These are phyloP conservation scores for Cyberlindnera americana DNA, from an alignment of 805 yeast genomes.

Conservation along the genomic window DNA sequence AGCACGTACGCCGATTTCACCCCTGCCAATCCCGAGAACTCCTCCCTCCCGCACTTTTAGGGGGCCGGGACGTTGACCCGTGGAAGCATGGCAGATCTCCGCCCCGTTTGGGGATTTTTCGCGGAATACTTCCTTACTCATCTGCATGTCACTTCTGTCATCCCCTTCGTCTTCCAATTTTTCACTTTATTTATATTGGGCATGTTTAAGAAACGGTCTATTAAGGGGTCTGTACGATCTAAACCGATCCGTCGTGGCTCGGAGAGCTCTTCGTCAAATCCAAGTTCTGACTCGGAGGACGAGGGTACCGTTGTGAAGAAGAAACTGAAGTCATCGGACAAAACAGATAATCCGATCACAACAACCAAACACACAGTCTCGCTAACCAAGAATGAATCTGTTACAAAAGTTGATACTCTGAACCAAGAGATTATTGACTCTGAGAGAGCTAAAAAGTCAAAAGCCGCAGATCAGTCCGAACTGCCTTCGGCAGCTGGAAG, in stretches of 20 bases:
- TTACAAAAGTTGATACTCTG: constrained; percentile 23
- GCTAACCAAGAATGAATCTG: constrained; percentile 23
- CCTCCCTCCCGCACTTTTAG: background rate
- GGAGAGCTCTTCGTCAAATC: constrained; percentile 7
- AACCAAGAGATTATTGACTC: constrained; percentile 21
- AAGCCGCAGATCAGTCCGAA: background rate
- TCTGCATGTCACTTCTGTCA: too few relatives aligned
- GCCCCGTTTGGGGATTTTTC: background rate
- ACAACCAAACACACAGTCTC: constrained; percentile 1
- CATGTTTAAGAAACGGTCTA: constrained; percentile 40
- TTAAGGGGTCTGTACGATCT: constrained; percentile 20
- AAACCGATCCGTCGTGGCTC: constrained; percentile 12
- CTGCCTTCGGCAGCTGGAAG: constrained; percentile 18
- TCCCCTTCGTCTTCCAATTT: too few relatives aligned
- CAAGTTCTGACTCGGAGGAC: constrained; percentile 11
- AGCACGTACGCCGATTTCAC: background rate
- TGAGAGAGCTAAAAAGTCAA: constrained; percentile 18
- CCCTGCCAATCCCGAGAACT: constrained; percentile 1
- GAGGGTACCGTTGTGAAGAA: constrained; percentile 3
- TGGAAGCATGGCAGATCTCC: background rate
- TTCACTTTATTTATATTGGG: too few relatives aligned
- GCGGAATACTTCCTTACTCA: too few relatives aligned
- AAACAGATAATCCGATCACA: background rate
- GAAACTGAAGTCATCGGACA: constrained; percentile 5
- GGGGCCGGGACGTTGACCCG: background rate